Conservation (phyloP, 1,284 basidiomycete species). For the Ustilago esculenta region DNA sequence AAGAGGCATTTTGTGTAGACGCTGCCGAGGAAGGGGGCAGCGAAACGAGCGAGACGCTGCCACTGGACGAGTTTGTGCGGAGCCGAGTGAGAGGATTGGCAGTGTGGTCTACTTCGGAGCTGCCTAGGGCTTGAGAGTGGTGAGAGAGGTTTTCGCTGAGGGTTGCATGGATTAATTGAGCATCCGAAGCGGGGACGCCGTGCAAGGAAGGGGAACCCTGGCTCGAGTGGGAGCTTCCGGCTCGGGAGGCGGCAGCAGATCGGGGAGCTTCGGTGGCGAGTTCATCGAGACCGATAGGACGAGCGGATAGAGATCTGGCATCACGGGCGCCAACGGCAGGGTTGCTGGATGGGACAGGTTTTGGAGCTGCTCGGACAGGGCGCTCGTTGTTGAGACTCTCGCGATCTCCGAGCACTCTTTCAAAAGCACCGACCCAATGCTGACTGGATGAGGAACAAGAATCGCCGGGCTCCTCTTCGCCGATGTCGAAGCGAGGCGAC, state of each 20-base stretch:
- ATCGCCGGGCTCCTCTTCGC: slow-evolving; percentile 51
- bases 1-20: slow-evolving; percentile 36
- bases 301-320: slow-evolving; percentile 10
- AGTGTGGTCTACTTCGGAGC: slow-evolving; percentile 18
- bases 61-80: slow-evolving; percentile 41
- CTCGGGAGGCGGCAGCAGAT: slow-evolving; percentile 20
- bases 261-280: slow-evolving; percentile 9
- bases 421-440: slow-evolving; percentile 61
- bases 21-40: slow-evolving; percentile 35
- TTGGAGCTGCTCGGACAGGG: slow-evolving; percentile 22
- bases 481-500: slow-evolving; percentile 49
- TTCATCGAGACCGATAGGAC: slow-evolving; percentile 16
- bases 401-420: slow-evolving; percentile 61
- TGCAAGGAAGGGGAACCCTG: slow-evolving; percentile 28
- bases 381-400: slow-evolving; percentile 37
- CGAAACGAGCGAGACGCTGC: slow-evolving; percentile 39
- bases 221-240: slow-evolving; percentile 34
- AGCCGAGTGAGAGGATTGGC: slow-evolving; percentile 23
- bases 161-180: neutral
- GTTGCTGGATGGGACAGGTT: slow-evolving; percentile 22
- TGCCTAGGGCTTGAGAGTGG: slow-evolving; percentile 2
- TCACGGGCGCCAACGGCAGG: slow-evolving; percentile 40
- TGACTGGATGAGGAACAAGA: slow-evolving; percentile 16
- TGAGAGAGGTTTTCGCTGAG: slow-evolving; percentile 4
- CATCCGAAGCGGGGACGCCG: slow-evolving; percentile 3